Percentiles rank a stretch among this genome's conserved stretches.
These are phyloP conservation scores for Suillus placidus DNA, from an alignment of 768 basidiomycete genomes.

Conservation along the genomic window DNA sequence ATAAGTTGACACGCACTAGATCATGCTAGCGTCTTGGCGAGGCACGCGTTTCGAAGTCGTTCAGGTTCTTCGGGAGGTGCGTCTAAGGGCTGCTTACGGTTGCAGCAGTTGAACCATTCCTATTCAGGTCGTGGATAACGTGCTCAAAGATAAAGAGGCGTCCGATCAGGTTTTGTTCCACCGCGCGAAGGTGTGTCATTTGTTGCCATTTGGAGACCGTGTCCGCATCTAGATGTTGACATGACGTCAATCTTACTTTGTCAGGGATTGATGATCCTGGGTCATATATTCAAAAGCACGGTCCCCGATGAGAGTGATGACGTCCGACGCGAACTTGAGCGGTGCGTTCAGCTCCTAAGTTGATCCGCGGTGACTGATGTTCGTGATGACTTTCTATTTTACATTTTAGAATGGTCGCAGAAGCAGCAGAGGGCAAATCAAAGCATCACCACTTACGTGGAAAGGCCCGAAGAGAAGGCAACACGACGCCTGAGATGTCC, in stretches of 20 bases:
- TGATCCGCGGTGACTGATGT: background rate
- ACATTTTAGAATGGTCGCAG: conserved; percentile 73
- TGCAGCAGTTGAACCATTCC: conserved; percentile 7
- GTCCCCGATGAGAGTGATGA: conserved; percentile 89
- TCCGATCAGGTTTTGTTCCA: conserved; percentile 73
- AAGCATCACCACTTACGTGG: conserved; percentile 49
- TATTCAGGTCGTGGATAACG: conserved; percentile 74
- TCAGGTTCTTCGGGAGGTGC: conserved; percentile 79
- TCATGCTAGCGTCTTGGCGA: conserved; percentile 96
- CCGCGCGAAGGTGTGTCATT: conserved; percentile 73
- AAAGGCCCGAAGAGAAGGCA: conserved; percentile 37
- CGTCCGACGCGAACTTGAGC: conserved; percentile 92
- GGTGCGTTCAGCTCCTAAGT: conserved; percentile 48
- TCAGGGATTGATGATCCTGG: conserved; percentile 85
- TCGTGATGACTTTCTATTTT: conserved; percentile 11
- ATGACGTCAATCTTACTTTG: background rate
- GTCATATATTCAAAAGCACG: conserved; percentile 86
- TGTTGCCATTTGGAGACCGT: background rate
- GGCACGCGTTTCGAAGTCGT: conserved; percentile 95
- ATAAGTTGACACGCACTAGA: conserved; percentile 42
- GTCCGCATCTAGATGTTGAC: conserved; percentile 4
- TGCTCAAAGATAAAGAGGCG: conserved; percentile 77
- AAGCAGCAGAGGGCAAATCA: conserved; percentile 75
- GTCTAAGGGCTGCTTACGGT: conserved; percentile 12
- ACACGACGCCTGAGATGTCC: conserved; percentile 40